Conservation (phyloP, 192 early-diverging fungal species). For the Dissophora ornata region DNA sequence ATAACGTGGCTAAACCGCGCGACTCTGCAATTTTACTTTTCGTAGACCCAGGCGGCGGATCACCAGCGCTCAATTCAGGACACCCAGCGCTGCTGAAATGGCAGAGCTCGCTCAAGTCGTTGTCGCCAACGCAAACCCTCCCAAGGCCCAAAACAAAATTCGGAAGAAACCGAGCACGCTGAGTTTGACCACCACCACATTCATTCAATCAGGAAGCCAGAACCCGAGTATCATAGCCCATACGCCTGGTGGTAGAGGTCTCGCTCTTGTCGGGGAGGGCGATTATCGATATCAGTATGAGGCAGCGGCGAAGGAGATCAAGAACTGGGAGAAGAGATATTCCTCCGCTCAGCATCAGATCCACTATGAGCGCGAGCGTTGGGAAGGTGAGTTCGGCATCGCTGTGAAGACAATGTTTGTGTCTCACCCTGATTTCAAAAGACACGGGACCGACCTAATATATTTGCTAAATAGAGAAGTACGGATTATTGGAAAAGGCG, state of each 20-base stretch:
- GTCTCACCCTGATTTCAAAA: too few species aligned
- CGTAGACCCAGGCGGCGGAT: constrained; percentile 39
- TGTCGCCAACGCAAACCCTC: constrained; percentile 39
- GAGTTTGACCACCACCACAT: constrained; percentile 40
- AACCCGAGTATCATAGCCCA: not conserved
- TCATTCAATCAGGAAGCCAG: constrained; percentile 5
- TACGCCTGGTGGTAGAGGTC: not conserved
- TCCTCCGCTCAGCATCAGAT: constrained; percentile 39
- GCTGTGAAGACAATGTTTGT: too few species aligned
- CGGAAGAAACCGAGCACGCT: constrained; percentile 51
- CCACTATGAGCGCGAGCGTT: constrained; percentile 43
- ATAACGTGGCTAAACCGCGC: not conserved
- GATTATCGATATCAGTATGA: constrained; percentile 35
- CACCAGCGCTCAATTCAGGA: constrained; percentile 51
- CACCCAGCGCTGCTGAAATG: constrained; percentile 30
- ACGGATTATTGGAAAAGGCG: constrained; percentile 17
- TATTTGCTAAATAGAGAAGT: constrained; percentile 28
- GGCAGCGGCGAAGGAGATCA: constrained; percentile 21
- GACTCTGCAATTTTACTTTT: too few species aligned
- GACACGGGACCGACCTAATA: too few species aligned
- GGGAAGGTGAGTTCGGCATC: constrained; percentile 41
- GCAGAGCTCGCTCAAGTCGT: constrained; percentile 34
- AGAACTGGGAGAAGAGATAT: constrained; percentile 48
- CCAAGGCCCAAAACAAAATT: constrained; percentile 43
- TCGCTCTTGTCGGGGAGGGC: not conserved